Base-by-base conservation (phyloP, 345 rosid genomes). In the Gynandropsis gynandra region DNA sequence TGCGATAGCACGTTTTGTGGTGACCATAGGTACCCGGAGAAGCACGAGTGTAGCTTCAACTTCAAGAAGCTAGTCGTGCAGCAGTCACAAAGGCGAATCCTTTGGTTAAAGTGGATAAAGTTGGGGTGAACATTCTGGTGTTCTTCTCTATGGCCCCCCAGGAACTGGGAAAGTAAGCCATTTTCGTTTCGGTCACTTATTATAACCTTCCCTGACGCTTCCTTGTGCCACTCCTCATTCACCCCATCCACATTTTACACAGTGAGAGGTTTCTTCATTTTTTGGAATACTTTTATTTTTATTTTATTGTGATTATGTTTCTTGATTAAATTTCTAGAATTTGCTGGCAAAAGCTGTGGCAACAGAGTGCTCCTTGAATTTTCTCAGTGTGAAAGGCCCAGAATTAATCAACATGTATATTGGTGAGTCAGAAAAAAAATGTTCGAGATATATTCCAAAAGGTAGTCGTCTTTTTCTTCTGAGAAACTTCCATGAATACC, bases 331-430 rank as follows among this genome's bases (percentile, higher is more conserved):
- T 58, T 51, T 59, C 14, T 79, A 87, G 96, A 90, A 96, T 56
- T 73, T 87, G 58, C 66, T 90, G 66, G 98, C 98, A 49, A 90
- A 90, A 78, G 98, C 96, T 66, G 98, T 90, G 68, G 98, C 98
- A 18, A 90, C 96, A 54, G 98, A 90, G 59, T 90, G 96, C 59
- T 87, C 98, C 63, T 71, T 90, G 41, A 90, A 90, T 63, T 90
- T 90, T 70, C 83, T 90, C 15, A 90, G 98, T 9, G 96, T 90
- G 20, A 90, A 90, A 74, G 98, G 96, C 34, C 98, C 98, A 54
- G 98, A 92, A 64, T 70, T 92, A 63, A 92, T 92, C 69, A 92
- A 92, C 79, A 92, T 92, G 96, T 87, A 92, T 74, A 92, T 92
- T 40, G 98, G 98, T 67, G 98, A 92, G 55, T 92, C 98, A 12